These are phyloP conservation scores for Paralagenidium karlingii DNA, from an alignment of 352 stramenopile genomes.

Conservation along the genomic window DNA sequence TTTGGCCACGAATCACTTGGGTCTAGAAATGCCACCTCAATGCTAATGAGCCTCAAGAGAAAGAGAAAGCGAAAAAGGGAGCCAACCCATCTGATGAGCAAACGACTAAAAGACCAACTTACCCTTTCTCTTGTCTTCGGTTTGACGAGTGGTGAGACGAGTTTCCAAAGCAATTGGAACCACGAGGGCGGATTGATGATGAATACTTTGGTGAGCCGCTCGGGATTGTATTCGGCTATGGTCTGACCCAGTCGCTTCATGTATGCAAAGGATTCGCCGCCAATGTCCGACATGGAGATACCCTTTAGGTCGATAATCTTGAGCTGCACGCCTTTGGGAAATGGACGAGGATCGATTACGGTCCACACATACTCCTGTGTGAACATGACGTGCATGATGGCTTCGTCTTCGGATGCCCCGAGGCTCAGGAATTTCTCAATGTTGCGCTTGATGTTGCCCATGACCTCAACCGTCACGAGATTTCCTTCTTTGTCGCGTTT, in stretches of 20 bases:
- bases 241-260: constrained; percentile 49
- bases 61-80: not conserved
- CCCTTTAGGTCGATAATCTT: constrained; percentile 68
- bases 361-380: constrained; percentile 65
- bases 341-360: constrained; percentile 43
- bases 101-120: too few species aligned
- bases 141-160: constrained; percentile 57
- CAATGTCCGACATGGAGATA: constrained; percentile 61
- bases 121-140: constrained; percentile 62
- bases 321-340: constrained; percentile 44
- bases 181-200: constrained; percentile 59
- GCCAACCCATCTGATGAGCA: not conserved
- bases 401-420: constrained; percentile 45
- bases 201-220: constrained; percentile 58
- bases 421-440: constrained; percentile 35
- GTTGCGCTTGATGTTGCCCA: constrained; percentile 44
- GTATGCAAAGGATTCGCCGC: constrained; percentile 52
- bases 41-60: not conserved
- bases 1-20: constrained; percentile 46
- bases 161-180: constrained; percentile 76
- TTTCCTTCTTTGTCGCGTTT: constrained; percentile 53
- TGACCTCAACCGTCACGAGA: constrained; percentile 37
- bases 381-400: constrained; percentile 44
- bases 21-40: constrained; percentile 6
- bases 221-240: constrained; percentile 57